phyloP scores from a whole-genome alignment of 2,329 filamentous ascomycete species.

The Lachnellula occidentalis region DNA sequence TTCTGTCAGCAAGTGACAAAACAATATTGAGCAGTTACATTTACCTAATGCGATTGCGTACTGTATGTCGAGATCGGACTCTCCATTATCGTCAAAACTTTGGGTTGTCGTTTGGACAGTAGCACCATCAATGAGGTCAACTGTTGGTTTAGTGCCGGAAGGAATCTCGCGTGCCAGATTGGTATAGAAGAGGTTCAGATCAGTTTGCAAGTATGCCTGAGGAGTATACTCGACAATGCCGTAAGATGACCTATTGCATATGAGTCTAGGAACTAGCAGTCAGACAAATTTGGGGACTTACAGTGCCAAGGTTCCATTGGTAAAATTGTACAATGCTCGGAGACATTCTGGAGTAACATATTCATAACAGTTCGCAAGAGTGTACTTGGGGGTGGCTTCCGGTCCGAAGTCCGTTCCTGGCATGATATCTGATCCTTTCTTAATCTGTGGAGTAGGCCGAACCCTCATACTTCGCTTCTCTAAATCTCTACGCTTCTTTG shows the following conservation, averaged over 20 bases:
- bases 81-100: constrained; percentile 37
- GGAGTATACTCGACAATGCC: constrained; percentile 51
- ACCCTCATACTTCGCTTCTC: constrained; percentile 24
- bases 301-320: constrained; percentile 34
- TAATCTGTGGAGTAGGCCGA: constrained; percentile 30
- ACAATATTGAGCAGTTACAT: not conserved
- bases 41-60: constrained; percentile 40
- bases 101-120: constrained; percentile 32
- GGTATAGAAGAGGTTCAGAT: constrained; percentile 44
- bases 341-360: constrained; percentile 54
- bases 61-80: constrained; percentile 34
- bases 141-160: constrained; percentile 30
- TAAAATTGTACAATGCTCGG: constrained; percentile 44
- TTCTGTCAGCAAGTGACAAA: not conserved
- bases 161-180: constrained; percentile 38
- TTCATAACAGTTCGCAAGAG: constrained; percentile 40
- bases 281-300: constrained; percentile 36
- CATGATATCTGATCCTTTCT: constrained; percentile 1
- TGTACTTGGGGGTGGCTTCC: constrained; percentile 21
- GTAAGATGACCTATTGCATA: constrained; percentile 27
- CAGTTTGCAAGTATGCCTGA: constrained; percentile 46
- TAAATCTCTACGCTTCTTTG: constrained; percentile 10
- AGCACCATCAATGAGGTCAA: constrained; percentile 11
- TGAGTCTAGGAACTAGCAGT: not conserved
- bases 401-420: constrained; percentile 14